Conservation (phyloP, 306 rosid genomes). For the Erythrophleum fordii region DNA sequence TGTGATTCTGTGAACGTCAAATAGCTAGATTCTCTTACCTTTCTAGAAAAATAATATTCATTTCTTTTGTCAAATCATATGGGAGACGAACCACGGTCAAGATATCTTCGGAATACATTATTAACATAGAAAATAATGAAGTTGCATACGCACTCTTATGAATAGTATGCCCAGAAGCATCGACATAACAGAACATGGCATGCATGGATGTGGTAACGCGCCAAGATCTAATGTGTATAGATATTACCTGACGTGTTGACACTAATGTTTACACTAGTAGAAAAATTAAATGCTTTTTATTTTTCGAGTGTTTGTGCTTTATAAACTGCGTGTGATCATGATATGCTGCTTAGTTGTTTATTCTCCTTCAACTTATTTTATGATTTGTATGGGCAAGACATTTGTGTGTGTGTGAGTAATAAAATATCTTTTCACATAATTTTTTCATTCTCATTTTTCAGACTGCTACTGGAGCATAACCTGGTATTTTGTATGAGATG, state of each 20-base stretch:
- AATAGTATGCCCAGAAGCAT: neutral
- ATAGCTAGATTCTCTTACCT: slow-evolving; percentile 9
- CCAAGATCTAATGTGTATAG: neutral
- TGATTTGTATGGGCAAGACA: no score
- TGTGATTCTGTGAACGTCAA: slow-evolving; percentile 16
- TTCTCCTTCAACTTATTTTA: no score
- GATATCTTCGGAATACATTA: neutral
- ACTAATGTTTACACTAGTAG: neutral
- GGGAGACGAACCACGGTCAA: slow-evolving; percentile 24
- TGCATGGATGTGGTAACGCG: no score
- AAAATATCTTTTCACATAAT: no score
- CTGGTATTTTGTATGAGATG: no score
- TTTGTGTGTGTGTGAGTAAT: no score
- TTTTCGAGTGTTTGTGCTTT: no score
- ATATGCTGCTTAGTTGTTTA: no score
- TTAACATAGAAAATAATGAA: neutral
- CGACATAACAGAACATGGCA: neutral
- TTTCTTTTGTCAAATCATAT: slow-evolving; percentile 32
- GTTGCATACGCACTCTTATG: neutral
- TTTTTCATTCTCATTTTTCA: no score
- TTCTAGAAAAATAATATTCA: slow-evolving; percentile 11
- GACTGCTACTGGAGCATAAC: no score
- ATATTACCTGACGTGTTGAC: neutral
- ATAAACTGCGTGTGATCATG: no score
- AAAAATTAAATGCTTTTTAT: no score